A percentile compares a stretch with the other conserved stretches of the same genome.
phyloP scores from a whole-genome alignment of 2,329 filamentous ascomycete species.

The Fusarium pseudocircinatum region DNA sequence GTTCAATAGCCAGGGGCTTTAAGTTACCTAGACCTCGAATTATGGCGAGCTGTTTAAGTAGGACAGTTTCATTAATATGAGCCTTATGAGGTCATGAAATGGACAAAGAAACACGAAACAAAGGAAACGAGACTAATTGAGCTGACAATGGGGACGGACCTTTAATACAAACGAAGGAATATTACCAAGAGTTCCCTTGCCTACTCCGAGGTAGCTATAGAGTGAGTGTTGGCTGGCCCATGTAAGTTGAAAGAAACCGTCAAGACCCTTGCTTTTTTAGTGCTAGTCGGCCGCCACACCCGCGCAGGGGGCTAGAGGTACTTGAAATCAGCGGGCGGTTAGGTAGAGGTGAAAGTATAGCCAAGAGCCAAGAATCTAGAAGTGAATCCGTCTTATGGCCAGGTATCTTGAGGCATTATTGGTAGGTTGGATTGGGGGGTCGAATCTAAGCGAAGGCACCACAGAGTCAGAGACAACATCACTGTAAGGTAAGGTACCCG shows the following conservation, averaged over 20 bases:
- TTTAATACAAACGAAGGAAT: constrained; percentile 4
- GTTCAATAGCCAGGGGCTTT: neutral
- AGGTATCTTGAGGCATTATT: neutral
- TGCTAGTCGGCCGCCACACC: constrained; percentile 13
- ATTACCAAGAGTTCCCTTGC: constrained; percentile 9
- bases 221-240: neutral
- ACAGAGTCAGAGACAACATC: neutral
- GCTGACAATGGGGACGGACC: neutral
- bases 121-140: neutral
- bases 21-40: neutral
- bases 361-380: neutral
- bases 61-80: neutral
- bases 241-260: neutral
- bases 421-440: neutral
- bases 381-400: neutral
- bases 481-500: neutral
- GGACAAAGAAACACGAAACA: neutral
- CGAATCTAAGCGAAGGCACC: neutral
- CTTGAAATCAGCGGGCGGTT: neutral
- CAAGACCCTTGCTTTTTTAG: neutral
- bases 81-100: neutral
- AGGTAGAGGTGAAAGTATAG: neutral
- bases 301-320: neutral
- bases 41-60: neutral
- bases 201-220: neutral